A percentile compares a stretch with the other conserved stretches of the same genome.
Evolutionary conservation across 768 basidiomycete genomes (phyloP).

Genomic region (Myochromella boudieri): DNA sequence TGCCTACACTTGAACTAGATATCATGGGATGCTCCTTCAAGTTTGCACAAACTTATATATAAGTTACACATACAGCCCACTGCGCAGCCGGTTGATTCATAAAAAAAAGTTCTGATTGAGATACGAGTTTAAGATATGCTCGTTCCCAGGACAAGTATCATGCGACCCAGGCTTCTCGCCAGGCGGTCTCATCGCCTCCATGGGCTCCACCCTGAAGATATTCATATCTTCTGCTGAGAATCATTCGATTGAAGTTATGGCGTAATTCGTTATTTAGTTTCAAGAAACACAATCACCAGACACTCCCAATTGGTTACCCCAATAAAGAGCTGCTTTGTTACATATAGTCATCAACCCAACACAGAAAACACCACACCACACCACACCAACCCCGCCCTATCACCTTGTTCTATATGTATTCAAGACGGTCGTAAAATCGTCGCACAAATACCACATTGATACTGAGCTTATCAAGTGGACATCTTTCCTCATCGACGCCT

Average conservation of each 20-base stretch:
- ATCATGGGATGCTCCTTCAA: not conserved
- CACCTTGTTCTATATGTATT: conserved; percentile 19
- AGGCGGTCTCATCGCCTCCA: not conserved
- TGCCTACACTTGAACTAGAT: too few species aligned
- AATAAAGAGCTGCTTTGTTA: conserved; percentile 16
- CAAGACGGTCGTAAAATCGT: conserved; percentile 13
- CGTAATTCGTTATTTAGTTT: conserved; percentile 14
- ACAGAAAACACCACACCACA: conserved; percentile 14
- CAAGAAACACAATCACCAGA: conserved; percentile 13
- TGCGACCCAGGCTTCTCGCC: not conserved
- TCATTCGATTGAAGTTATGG: conserved; percentile 1
- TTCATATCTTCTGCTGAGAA: not conserved
- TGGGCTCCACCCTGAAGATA: too few species aligned
- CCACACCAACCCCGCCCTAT: too few species aligned
- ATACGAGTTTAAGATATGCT: too few species aligned
- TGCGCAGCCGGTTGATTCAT: not conserved
- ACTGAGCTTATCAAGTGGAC: too few species aligned
- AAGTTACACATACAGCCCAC: not conserved
- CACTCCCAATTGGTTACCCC: conserved; percentile 8
- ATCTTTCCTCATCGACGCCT: conserved; percentile 18
- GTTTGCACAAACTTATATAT: conserved; percentile 1
- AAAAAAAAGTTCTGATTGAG: too few species aligned
- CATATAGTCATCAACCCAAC: conserved; percentile 16
- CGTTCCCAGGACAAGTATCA: too few species aligned
- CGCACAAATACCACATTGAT: conserved; percentile 9